phyloP scores from a whole-genome alignment of 305 asterid genomes.

The Fraxinus latifolia region DNA sequence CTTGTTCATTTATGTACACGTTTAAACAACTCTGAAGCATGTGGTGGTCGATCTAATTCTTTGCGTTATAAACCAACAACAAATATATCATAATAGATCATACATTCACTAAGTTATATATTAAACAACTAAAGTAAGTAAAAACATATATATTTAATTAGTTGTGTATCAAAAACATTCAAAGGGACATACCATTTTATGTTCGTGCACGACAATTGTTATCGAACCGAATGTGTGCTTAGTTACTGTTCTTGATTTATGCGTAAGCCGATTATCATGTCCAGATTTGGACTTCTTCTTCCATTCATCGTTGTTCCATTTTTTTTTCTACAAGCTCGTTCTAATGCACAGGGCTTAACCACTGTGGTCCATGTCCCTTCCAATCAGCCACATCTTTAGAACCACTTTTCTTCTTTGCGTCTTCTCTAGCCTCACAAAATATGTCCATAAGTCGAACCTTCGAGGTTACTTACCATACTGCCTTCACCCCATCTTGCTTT shows the following conservation, averaged over 20 bases:
- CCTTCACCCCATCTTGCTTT: neutral
- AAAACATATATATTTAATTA: no score
- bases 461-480: neutral
- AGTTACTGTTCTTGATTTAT: neutral
- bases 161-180: neutral
- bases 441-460: neutral
- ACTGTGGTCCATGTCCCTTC: neutral
- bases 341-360: neutral
- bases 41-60: neutral
- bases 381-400: neutral
- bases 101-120: neutral
- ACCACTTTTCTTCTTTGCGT: neutral
- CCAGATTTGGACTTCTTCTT: neutral
- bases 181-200: neutral
- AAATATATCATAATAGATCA: neutral
- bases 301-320: neutral
- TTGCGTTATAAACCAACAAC: neutral
- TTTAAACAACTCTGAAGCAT: neutral
- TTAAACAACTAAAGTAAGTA: neutral
- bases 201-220: neutral
- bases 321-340: neutral
- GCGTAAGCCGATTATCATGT: neutral
- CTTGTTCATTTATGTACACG: no score
- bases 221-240: neutral
- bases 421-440: neutral